A percentile compares a stretch with the other conserved stretches of the same genome.
Evolutionary conservation across 2,329 filamentous ascomycete genomes (phyloP).

Genomic region (Eutypella sp.): DNA sequence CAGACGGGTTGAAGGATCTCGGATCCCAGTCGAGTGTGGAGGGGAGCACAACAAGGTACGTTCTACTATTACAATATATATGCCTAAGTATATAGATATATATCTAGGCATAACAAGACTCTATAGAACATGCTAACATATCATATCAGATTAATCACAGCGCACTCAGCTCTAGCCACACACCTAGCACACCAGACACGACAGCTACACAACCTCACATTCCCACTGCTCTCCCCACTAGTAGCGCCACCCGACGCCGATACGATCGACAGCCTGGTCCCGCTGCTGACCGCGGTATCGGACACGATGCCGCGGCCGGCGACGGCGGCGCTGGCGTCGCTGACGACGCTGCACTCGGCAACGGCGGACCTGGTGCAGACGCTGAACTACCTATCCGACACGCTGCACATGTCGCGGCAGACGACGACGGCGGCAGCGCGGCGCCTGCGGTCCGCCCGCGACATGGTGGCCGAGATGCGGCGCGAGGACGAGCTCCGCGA

Average conservation of each 20-base stretch:
- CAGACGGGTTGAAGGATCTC: conserved; percentile 65
- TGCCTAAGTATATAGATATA: neutral
- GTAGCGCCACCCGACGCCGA: conserved; percentile 58
- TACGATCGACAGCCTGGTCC: conserved; percentile 63
- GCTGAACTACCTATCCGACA: conserved; percentile 82
- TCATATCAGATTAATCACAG: conserved; percentile 62
- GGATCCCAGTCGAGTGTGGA: conserved; percentile 69
- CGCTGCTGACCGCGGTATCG: conserved; percentile 59
- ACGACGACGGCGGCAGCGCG: conserved; percentile 77
- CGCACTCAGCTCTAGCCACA: conserved; percentile 68
- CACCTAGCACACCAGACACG: conserved; percentile 73
- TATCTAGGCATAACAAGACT: neutral
- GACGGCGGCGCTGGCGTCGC: conserved; percentile 58
- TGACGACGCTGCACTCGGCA: conserved; percentile 63
- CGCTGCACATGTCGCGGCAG: conserved; percentile 89
- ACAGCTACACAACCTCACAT: conserved; percentile 67
- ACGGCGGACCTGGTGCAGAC: conserved; percentile 72
- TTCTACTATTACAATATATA: conserved; percentile 4
- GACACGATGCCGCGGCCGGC: conserved; percentile 62
- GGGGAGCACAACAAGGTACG: conserved; percentile 64
- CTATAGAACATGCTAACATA: neutral
- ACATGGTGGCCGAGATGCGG: conserved; percentile 79
- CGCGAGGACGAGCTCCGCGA: conserved; percentile 78
- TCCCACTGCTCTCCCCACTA: conserved; percentile 65
- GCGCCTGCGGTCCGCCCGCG: conserved; percentile 73